These are phyloP conservation scores for Cyclotella baltica DNA, from an alignment of 108 stramenopile species.

Conservation along the genomic window DNA sequence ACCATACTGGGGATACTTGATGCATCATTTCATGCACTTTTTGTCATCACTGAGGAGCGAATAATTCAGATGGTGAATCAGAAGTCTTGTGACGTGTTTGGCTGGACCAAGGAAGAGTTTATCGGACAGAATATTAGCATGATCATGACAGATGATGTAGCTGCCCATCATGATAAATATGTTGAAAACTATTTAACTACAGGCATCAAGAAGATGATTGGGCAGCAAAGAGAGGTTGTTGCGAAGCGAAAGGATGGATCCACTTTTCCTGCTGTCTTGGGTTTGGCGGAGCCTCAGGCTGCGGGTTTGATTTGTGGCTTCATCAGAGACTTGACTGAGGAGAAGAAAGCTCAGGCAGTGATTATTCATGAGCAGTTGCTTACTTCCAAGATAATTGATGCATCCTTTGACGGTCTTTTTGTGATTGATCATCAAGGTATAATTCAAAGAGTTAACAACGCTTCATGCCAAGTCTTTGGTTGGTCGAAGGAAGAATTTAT, in stretches of 20 bases:
- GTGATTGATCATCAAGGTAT: constrained; percentile 29
- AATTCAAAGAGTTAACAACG: constrained; percentile 42
- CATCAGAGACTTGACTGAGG: constrained; percentile 14
- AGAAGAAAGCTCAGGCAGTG: constrained; percentile 10
- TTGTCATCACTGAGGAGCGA: neutral
- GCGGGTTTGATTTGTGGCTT: constrained; percentile 21
- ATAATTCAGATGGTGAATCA: constrained; percentile 20
- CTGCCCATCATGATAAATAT: constrained; percentile 17
- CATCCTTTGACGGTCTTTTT: neutral
- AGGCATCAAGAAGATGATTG: too few species aligned
- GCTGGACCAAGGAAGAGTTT: constrained; percentile 6
- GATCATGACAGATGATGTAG: constrained; percentile 8
- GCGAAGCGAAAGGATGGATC: constrained; percentile 24
- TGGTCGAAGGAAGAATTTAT: constrained; percentile 52
- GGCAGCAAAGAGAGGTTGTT: constrained; percentile 17
- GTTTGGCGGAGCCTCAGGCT: neutral
- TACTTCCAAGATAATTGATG: too few species aligned
- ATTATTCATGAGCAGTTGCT: neutral
- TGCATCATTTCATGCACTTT: constrained; percentile 14
- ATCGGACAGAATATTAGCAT: too few species aligned
- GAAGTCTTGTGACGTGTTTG: constrained; percentile 9
- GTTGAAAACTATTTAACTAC: constrained; percentile 14
- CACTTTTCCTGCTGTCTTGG: too few species aligned
- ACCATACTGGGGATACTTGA: constrained; percentile 1
- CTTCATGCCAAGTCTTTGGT: constrained; percentile 37